Percentiles rank a stretch among this genome's conserved stretches.
Evolutionary conservation across 2,329 filamentous ascomycete species (phyloP).

Genomic region (Venturia effusa): DNA sequence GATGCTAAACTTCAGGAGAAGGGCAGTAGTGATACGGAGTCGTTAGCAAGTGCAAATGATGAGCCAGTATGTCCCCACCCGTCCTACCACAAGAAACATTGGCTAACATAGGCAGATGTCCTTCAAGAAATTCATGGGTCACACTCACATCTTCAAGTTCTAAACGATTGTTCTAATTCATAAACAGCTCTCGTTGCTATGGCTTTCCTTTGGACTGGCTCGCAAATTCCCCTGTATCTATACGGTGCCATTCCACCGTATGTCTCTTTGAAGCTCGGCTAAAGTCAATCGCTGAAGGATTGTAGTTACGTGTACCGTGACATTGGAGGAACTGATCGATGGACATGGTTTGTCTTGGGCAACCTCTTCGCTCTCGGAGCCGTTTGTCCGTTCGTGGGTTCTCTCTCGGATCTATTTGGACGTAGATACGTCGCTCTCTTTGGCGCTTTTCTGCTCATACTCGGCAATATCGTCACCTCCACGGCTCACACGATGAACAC

Average conservation of each 20-base stretch:
- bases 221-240: slow-evolving; percentile 45
- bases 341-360: slow-evolving; percentile 43
- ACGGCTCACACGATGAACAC: slow-evolving; percentile 48
- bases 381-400: slow-evolving; percentile 54
- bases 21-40: not conserved
- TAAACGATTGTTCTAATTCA: not conserved
- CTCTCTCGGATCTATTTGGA: slow-evolving; percentile 52
- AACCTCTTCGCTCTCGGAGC: slow-evolving; percentile 47
- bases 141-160: not conserved
- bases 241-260: slow-evolving; percentile 28
- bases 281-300: slow-evolving; percentile 17
- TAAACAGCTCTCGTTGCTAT: slow-evolving; percentile 7
- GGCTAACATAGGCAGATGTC: slow-evolving; percentile 7
- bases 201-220: slow-evolving; percentile 31
- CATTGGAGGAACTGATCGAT: slow-evolving; percentile 49
- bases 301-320: slow-evolving; percentile 42
- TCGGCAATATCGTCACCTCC: slow-evolving; percentile 50
- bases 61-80: not conserved
- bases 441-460: slow-evolving; percentile 42
- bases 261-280: not conserved
- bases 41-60: not conserved
- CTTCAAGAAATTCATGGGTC: slow-evolving; percentile 10
- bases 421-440: slow-evolving; percentile 48
- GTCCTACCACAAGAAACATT: not conserved
- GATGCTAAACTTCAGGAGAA: not conserved